Evolutionary conservation across 352 stramenopile species (phyloP), one percentile per base, ranked within the genome.

Genomic region (Phytophthora brassicae): DNA sequence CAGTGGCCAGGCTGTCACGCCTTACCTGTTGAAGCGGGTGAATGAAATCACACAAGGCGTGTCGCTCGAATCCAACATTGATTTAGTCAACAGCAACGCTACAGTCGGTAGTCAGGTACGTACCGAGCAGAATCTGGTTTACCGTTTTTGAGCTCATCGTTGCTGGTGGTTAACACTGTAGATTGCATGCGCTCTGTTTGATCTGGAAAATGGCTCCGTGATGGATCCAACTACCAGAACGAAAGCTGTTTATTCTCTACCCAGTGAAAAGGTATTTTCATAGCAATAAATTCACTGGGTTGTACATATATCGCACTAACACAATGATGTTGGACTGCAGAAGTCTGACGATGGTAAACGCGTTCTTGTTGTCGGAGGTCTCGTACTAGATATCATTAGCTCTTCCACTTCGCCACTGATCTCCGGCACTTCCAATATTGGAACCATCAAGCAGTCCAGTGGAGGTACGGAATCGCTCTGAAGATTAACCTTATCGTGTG

Each of bases 61-160:
- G 12, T 97, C 88, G 11, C 84, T 99, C 22, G 69, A 83, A 28
- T 97, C 95, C 24, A 99, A 99, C 79, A 98, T 99, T 46, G 86
- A 96, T 14, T 76, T 99, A 17, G 96, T 99, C 16, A 94, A 96
- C 65, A 95, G 97, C 72, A 99, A 99, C 74, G 97, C 97, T 12
- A 76, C 74, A 36, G 75, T 99, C 23, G 97, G 96, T 41, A 96
- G 96, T 22, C 81, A 98, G 67, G 96, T 99, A 66, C 39, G 17
- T 55, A 12, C 14, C 5, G 29, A n/a, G 13, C 24, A 33, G 11
- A n/a, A 16, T 53, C 1, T 1, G 12, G 20, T 26, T 28, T 55
- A 24, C 24, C 51, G n/a, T n/a, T 22, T 47, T 1, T 46, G 5
- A 16, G 8, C 19, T 13, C 26, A 35, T 14, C 22, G 20, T 22